Conservation (phyloP, 176 grass and related monocot species). For the Saccharum officinarum region DNA sequence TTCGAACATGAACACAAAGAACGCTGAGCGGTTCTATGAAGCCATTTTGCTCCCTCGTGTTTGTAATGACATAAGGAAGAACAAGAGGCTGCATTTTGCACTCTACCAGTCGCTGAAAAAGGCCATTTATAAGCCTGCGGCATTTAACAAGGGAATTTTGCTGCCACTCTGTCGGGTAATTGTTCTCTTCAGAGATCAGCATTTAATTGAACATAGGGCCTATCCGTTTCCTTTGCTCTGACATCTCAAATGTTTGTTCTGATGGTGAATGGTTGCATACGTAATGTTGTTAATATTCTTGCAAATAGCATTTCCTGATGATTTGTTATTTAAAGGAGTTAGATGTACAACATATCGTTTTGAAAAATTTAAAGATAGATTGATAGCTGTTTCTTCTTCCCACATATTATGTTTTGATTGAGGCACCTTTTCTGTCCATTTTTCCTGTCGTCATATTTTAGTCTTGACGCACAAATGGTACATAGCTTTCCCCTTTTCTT, state of each 20-base stretch:
- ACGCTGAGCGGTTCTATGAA: conserved; percentile 68
- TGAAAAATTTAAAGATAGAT: background rate
- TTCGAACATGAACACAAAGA: conserved; percentile 79
- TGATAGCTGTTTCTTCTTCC: background rate
- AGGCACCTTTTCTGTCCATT: background rate
- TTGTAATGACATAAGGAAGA: conserved; percentile 79
- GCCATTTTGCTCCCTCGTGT: conserved; percentile 77
- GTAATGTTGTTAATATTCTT: background rate
- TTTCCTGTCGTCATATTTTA: background rate
- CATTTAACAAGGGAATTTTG: conserved; percentile 89
- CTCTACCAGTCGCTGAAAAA: conserved; percentile 86
- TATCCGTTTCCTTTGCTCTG: background rate
- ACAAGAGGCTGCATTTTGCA: conserved; percentile 88
- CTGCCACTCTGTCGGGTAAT: conserved; percentile 91
- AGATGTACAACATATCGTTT: background rate
- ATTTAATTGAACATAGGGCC: background rate
- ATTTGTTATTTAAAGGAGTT: background rate
- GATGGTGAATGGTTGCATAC: background rate
- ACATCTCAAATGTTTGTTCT: background rate
- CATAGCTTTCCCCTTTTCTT: background rate
- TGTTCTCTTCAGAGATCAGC: background rate
- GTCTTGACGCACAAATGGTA: background rate
- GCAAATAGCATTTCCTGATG: background rate
- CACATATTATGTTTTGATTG: background rate
- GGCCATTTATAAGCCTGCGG: conserved; percentile 78